Base-by-base conservation (phyloP, 208 protist species). In the Acanthamoeba divionensis region DNA sequence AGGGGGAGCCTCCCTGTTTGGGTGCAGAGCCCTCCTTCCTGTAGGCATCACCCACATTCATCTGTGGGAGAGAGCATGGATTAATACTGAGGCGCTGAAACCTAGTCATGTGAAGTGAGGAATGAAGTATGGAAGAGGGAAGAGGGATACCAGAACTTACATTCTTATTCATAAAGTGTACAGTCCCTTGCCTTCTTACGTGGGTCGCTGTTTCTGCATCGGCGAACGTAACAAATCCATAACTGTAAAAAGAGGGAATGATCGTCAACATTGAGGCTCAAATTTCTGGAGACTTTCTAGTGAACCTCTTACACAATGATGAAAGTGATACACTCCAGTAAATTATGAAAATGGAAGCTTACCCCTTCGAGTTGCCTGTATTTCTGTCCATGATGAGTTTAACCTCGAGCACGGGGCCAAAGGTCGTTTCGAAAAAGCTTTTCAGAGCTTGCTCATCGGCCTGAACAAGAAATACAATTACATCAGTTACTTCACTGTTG, bases 311-410 rank as follows among this genome's bases (percentile, higher is more conserved):
- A 60, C 18, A 18, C 18, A 60, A 60, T 18, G n/a, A 60, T 18
- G 8, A 60, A 18, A 83, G 41, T 24, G 73, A n/a, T 12, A 24
- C 44, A 18, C 67, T 13, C 24, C 15, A 71, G 63, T 24, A 36
- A 13, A 13, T 29, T 12, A 15, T 71, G 63, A 71, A 12, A 13
- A 71, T 57, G 24, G 36, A 29, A n/a, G 67, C 33, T 7, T 85
- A 85, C 75, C 75, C 75, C 63, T 85, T 85, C 24, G 75, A 85
- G 6, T 63, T 63, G 52, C 75, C 75, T n/a, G 75, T 85, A 9
- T 55, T 29, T 18, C 47, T 55, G 75, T 85, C 75, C 48, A 85
- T 85, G 44, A 85, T 85, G 48, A 85, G 44, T 26, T 63, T 85
- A 41, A 47, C 57, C 29, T 85, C 75, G n/a, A 85, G 12, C 48